Conservation (phyloP, 805 yeast genomes). For the Yarrowia hollandica region DNA sequence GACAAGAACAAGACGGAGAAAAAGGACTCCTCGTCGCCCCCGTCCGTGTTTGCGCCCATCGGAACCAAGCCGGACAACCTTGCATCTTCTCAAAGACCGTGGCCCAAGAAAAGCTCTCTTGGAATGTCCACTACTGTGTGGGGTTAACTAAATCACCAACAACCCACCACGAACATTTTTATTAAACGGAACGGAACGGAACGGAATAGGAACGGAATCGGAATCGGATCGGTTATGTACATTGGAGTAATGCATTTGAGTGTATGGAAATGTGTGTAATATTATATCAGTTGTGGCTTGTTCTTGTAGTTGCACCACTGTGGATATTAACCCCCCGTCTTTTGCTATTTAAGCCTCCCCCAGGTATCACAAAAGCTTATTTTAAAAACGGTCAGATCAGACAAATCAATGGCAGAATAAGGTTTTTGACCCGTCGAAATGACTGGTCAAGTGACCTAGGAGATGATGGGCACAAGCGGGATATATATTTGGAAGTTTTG, state of each 20-base stretch:
- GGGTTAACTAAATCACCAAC: too few relatives aligned
- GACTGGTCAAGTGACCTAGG: too few relatives aligned
- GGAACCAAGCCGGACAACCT: slow-evolving; percentile 26
- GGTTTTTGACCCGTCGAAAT: too few relatives aligned
- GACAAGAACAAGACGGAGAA: background rate
- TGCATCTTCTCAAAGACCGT: slow-evolving; percentile 27
- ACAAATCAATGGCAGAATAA: too few relatives aligned
- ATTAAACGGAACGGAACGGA: slow-evolving; percentile 27
- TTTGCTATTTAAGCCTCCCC: too few relatives aligned
- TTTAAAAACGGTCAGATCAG: too few relatives aligned
- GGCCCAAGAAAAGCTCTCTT: slow-evolving; percentile 28
- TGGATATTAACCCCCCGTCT: too few relatives aligned
- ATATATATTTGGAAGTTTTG: too few relatives aligned
- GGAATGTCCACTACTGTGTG: slow-evolving; percentile 23
- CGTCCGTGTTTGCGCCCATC: slow-evolving; percentile 27
- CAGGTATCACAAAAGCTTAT: too few relatives aligned
- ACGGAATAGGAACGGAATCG: slow-evolving; percentile 1
- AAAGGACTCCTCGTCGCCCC: slow-evolving; percentile 11
- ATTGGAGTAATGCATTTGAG: slow-evolving; percentile 25
- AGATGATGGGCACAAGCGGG: too few relatives aligned
- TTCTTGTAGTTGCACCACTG: too few relatives aligned
- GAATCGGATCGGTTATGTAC: slow-evolving; percentile 26
- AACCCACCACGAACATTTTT: slow-evolving; percentile 10
- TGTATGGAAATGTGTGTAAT: background rate
- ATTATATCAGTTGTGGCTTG: too few relatives aligned